Evolutionary conservation across 345 rosid species (phyloP).

Genomic region (Euphorbia tirucalli): DNA sequence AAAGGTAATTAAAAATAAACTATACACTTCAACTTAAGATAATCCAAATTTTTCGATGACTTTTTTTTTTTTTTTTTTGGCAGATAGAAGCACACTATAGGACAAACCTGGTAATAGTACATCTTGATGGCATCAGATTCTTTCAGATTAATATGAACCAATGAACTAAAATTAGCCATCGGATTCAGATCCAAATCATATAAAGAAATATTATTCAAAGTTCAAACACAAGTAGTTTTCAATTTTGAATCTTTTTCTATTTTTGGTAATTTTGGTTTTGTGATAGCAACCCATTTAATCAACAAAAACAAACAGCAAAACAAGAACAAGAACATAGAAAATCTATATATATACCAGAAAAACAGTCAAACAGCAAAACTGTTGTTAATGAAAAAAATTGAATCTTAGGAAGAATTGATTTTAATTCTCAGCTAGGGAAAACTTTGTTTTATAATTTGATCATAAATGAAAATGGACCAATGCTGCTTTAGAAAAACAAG

Average conservation of each 20-base stretch:
- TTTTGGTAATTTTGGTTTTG: neutral
- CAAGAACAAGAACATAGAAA: too few species aligned
- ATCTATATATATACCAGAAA: neutral
- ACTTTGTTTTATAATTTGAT: neutral
- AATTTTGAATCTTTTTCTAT: neutral
- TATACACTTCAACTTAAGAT: neutral
- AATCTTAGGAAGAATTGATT: too few species aligned
- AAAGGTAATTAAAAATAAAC: neutral
- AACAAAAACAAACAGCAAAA: too few species aligned
- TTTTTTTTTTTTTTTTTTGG: neutral
- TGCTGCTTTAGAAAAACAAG: conserved; percentile 6
- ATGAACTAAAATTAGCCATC: neutral
- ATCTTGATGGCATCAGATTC: conserved; percentile 1
- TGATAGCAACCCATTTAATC: neutral
- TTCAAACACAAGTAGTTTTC: neutral
- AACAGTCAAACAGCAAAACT: neutral
- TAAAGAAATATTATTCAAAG: neutral
- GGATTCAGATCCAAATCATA: neutral
- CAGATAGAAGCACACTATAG: neutral
- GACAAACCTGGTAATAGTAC: neutral
- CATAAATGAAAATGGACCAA: neutral
- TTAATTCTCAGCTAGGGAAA: neutral
- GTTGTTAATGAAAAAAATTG: neutral
- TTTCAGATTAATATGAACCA: neutral
- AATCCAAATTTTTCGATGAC: neutral